Percentiles rank a stretch among this genome's conserved stretches.
Evolutionary conservation across 768 basidiomycete species (phyloP).

Genomic region (Leucogyrophana mollusca): DNA sequence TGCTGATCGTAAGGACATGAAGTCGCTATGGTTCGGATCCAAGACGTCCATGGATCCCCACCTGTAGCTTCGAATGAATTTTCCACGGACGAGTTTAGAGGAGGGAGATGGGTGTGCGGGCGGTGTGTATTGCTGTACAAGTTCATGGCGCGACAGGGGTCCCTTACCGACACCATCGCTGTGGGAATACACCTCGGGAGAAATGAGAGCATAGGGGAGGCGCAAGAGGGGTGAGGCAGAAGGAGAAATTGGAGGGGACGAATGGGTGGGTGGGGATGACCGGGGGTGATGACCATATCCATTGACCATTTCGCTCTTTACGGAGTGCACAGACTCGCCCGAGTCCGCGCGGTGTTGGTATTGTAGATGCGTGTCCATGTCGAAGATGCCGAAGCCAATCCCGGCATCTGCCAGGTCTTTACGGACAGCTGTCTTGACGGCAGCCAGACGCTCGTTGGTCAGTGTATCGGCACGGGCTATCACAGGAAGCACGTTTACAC

Average conservation of each 20-base stretch:
- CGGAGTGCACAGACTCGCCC: constrained; percentile 37
- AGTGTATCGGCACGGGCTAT: constrained; percentile 79
- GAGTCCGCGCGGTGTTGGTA: constrained; percentile 43
- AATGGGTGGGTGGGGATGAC: constrained; percentile 44
- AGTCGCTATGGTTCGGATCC: constrained; percentile 79
- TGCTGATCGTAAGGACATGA: constrained; percentile 69
- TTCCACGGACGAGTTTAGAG: constrained; percentile 53
- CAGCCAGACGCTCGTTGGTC: constrained; percentile 77
- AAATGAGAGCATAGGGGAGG: constrained; percentile 82
- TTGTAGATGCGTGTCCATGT: constrained; percentile 60
- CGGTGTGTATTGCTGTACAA: constrained; percentile 72
- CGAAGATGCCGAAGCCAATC: constrained; percentile 89
- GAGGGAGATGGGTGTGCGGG: constrained; percentile 42
- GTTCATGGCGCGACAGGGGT: constrained; percentile 63
- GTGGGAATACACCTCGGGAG: constrained; percentile 82
- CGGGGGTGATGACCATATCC: constrained; percentile 50
- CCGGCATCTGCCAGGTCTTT: constrained; percentile 81
- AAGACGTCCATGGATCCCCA: constrained; percentile 86
- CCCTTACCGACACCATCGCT: constrained; percentile 71
- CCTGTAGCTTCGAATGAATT: constrained; percentile 70
- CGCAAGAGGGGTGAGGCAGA: constrained; percentile 56
- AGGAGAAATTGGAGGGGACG: constrained; percentile 70
- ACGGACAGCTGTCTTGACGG: constrained; percentile 77
- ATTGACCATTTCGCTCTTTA: constrained; percentile 53
- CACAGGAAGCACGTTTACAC: constrained; percentile 88